phyloP scores from a whole-genome alignment of 305 asterid genomes.

The Fraxinus platypoda region DNA sequence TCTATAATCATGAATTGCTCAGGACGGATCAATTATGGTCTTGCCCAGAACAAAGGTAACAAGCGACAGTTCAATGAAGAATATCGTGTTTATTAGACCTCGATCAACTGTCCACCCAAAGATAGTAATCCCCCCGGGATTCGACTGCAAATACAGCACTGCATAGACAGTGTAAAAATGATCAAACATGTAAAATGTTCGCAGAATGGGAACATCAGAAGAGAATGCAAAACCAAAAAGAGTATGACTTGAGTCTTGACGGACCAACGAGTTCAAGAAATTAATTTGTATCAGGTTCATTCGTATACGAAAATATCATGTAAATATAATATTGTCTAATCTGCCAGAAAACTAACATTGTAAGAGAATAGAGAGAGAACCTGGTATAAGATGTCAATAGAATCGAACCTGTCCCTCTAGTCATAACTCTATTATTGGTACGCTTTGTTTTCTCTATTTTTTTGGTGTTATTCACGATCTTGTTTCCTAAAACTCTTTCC shows the following conservation, averaged over 20 bases:
- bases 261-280: background rate
- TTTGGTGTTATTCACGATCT: background rate
- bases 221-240: background rate
- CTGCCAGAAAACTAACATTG: background rate
- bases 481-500: background rate
- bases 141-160: constrained; percentile 83
- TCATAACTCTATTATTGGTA: background rate
- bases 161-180: constrained; percentile 23
- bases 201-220: background rate
- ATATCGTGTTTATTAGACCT: constrained; percentile 75
- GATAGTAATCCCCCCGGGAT: constrained; percentile 80
- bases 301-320: background rate
- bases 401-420: background rate
- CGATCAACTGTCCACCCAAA: constrained; percentile 89
- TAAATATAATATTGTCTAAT: background rate
- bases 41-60: constrained; percentile 69
- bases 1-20: constrained; percentile 18
- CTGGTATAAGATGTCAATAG: background rate
- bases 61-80: constrained; percentile 64
- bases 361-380: background rate
- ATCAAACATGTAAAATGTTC: background rate
- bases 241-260: too few relatives aligned
- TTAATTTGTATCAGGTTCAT: background rate
- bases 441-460: background rate
- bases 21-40: constrained; percentile 45